Base-by-base conservation (phyloP, 768 basidiomycete species). In the Epithele typhae region DNA sequence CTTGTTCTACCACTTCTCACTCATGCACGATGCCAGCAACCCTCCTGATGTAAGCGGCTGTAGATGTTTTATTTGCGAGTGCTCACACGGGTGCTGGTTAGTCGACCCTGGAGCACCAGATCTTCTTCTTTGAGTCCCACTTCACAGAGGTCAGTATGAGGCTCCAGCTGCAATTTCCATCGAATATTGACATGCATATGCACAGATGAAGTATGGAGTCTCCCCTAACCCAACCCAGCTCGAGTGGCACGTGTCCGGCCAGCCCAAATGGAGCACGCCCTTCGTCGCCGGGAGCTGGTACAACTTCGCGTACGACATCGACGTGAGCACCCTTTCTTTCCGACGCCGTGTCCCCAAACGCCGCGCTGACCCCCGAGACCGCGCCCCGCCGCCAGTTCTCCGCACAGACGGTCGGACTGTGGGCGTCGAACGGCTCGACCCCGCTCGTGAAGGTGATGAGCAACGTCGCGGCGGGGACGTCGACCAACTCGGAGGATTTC, bases 221-320 rank as follows among this genome's bases (percentile, higher is more conserved):
- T 67, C 64, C 3, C 70, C 76, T 8, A 77, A 69, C 51, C 64
- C 68, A 1, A 73, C 71, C 3, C 65, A 77, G 58, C 66, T 82
- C 12, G 68, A 73, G 30, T 82, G 79, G 79, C 74, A 74, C 67
- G 68, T 79, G 18, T 51, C 58, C 10, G 66, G 71, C 23, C 58
- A 65, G 7, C 63, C 69, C 22, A 67, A 79, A 55, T 82, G 78
- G 77, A 65, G 70, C 40, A 71, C 73, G 1, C 66, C 75, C 1
- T 76, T 77, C 64, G 68, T 64, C 14, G 66, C 80, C 5, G 74
- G 70, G 30, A 72, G 70, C 39, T 83, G 79, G 79, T 78, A 72
- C 66, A 82, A 82, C 69, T 81, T 83, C 53, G 80, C 79, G 24
- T 82, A 82, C 54, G 80, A 82, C 51, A 81, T 81, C 56, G 66